These are phyloP conservation scores for Sporothrix sp. DNA, from an alignment of 2,329 filamentous ascomycete genomes.

Conservation along the genomic window DNA sequence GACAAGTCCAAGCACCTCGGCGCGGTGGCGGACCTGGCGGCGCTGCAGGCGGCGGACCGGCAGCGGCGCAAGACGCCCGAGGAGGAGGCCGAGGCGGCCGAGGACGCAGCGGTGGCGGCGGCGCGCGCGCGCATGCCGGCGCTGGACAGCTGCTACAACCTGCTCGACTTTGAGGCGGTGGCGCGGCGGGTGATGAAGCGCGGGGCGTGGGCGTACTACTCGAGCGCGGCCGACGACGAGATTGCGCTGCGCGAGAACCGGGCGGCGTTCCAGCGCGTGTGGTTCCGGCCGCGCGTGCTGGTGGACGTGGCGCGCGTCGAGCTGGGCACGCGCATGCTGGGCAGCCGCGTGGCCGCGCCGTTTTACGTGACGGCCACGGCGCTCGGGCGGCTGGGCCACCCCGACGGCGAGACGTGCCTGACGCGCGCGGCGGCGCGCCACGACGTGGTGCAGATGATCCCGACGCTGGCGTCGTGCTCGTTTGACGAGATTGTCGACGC, in stretches of 20 bases:
- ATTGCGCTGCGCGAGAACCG: conserved; percentile 95
- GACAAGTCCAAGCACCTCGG: conserved; percentile 79
- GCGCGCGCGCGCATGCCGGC: conserved; percentile 66
- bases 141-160: conserved; percentile 81
- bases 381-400: conserved; percentile 86
- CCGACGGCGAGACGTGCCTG: conserved; percentile 86
- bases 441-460: conserved; percentile 96
- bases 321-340: conserved; percentile 86
- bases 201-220: conserved; percentile 96
- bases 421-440: conserved; percentile 77
- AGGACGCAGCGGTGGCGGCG: conserved; percentile 53
- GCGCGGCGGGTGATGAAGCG: conserved; percentile 89
- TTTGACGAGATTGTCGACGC: conserved; percentile 97
- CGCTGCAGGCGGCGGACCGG: conserved; percentile 52
- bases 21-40: conserved; percentile 78
- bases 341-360: conserved; percentile 70
- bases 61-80: conserved; percentile 25
- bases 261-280: conserved; percentile 87
- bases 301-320: conserved; percentile 85
- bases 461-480: conserved; percentile 89
- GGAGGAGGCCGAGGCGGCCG: conserved; percentile 55
- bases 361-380: conserved; percentile 97
- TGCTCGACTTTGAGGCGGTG: conserved; percentile 93
- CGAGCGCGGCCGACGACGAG: conserved; percentile 81
- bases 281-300: conserved; percentile 87